Evolutionary conservation across 495 filamentous ascomycete genomes (phyloP).

Genomic region (Xylaria acuta): DNA sequence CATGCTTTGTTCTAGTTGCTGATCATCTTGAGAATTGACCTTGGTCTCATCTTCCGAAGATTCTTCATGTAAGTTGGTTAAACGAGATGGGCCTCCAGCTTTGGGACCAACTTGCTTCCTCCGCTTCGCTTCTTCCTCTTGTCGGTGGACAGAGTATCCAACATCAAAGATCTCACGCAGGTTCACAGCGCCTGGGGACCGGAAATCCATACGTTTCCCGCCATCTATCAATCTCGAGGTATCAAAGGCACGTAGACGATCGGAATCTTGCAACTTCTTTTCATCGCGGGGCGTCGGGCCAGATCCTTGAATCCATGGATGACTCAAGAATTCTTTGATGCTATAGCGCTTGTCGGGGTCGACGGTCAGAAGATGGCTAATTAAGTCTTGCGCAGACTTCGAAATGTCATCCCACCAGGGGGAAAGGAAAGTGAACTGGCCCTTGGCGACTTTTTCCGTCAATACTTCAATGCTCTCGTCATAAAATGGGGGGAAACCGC

Average conservation of each 20-base stretch:
- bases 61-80: conserved; percentile 72
- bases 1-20: conserved; percentile 84
- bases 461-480: conserved; percentile 97
- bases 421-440: conserved; percentile 96
- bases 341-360: conserved; percentile 91
- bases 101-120: conserved; percentile 76
- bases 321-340: conserved; percentile 84
- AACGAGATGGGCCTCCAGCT: conserved; percentile 50
- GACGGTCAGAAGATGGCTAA: conserved; percentile 90
- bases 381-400: conserved; percentile 90
- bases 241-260: conserved; percentile 58
- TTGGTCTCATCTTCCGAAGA: conserved; percentile 66
- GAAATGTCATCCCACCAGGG: conserved; percentile 99
- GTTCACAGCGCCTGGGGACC: conserved; percentile 93
- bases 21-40: conserved; percentile 57
- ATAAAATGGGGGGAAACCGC: conserved; percentile 98
- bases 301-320: conserved; percentile 86
- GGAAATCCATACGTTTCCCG: conserved; percentile 83
- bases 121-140: conserved; percentile 94
- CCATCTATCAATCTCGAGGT: conserved; percentile 64
- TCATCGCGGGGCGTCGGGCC: conserved; percentile 65
- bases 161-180: conserved; percentile 97
- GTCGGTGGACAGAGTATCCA: conserved; percentile 91
- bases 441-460: conserved; percentile 95
- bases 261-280: conserved; percentile 56